phyloP scores from a whole-genome alignment of 2,329 filamentous ascomycete species.

The Aspergillus eucalypticola region DNA sequence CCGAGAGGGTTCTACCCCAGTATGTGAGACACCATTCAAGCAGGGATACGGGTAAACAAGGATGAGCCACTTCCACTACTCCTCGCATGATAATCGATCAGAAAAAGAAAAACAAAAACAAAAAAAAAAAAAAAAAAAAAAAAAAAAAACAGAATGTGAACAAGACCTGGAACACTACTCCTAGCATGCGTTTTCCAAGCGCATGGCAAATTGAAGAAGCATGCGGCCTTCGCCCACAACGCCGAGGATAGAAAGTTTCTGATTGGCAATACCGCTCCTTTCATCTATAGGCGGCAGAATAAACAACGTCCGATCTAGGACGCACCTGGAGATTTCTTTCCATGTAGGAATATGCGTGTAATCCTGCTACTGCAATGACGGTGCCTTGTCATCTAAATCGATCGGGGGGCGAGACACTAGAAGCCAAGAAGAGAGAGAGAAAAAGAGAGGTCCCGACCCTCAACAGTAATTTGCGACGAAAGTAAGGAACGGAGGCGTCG shows the following conservation, averaged over 20 bases:
- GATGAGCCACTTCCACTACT: not conserved
- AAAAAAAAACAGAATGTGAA: not conserved
- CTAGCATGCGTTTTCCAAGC: not conserved
- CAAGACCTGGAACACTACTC: not conserved
- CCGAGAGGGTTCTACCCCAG: conserved; percentile 6
- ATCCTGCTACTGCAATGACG: not conserved
- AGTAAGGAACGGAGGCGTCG: not conserved
- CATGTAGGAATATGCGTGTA: not conserved
- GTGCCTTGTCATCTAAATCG: not conserved
- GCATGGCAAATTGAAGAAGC: conserved; percentile 2
- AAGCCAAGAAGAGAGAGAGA: not conserved
- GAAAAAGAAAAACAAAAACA: not conserved
- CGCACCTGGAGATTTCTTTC: not conserved
- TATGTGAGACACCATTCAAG: conserved; percentile 12
- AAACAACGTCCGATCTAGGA: not conserved
- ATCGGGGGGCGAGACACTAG: not conserved
- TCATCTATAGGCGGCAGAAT: not conserved
- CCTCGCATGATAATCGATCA: conserved; percentile 5
- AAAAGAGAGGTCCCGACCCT: not conserved
- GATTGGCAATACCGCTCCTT: conserved; percentile 3
- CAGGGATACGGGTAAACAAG: conserved; percentile 10
- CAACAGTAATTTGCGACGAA: not conserved
- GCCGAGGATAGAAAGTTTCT: not conserved
- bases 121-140: not conserved
- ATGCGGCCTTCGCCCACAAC: not conserved